These are phyloP conservation scores for Ascochyta fabae DNA, from an alignment of 2,329 filamentous ascomycete genomes.

Conservation along the genomic window DNA sequence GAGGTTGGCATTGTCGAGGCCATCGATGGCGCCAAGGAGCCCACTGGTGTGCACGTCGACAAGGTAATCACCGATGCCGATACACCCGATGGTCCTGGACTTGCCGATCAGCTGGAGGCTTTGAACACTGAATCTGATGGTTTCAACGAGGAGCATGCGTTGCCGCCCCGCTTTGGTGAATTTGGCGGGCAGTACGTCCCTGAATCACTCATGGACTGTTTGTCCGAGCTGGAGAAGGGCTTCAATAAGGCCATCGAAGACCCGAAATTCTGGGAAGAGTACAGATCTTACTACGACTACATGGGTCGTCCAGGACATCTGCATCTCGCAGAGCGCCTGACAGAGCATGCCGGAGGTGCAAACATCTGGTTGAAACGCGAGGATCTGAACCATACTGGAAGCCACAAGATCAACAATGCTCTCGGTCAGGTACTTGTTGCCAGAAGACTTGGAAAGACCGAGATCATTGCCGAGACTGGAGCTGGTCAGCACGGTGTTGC, in stretches of 20 bases:
- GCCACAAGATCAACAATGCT: constrained; percentile 99
- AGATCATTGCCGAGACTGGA: constrained; percentile 97
- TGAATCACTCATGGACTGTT: constrained; percentile 96
- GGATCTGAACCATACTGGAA: constrained; percentile 96
- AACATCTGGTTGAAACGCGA: constrained; percentile 98
- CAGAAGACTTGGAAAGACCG: constrained; percentile 85
- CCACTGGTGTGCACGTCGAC: constrained; percentile 70
- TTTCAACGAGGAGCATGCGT: constrained; percentile 54
- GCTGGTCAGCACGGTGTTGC: constrained; percentile 98
- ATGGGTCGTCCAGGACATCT: constrained; percentile 94
- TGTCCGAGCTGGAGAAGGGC: constrained; percentile 86
- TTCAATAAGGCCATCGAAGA: constrained; percentile 89
- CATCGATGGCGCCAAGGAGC: constrained; percentile 65
- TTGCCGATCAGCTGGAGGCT: constrained; percentile 84
- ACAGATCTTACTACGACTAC: constrained; percentile 92
- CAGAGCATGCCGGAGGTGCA: constrained; percentile 86
- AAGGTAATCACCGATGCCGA: constrained; percentile 68
- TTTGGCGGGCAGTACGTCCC: constrained; percentile 98
- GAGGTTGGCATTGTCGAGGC: constrained; percentile 76
- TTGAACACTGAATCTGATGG: constrained; percentile 67
- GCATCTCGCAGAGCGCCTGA: constrained; percentile 86
- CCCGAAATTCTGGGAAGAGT: constrained; percentile 95
- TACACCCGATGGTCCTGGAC: constrained; percentile 64
- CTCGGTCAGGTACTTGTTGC: constrained; percentile 91
- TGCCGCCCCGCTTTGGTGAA: constrained; percentile 89